These are phyloP conservation scores for Ceratopteris richardii DNA, from an alignment of 75 land plant species.

Conservation along the genomic window DNA sequence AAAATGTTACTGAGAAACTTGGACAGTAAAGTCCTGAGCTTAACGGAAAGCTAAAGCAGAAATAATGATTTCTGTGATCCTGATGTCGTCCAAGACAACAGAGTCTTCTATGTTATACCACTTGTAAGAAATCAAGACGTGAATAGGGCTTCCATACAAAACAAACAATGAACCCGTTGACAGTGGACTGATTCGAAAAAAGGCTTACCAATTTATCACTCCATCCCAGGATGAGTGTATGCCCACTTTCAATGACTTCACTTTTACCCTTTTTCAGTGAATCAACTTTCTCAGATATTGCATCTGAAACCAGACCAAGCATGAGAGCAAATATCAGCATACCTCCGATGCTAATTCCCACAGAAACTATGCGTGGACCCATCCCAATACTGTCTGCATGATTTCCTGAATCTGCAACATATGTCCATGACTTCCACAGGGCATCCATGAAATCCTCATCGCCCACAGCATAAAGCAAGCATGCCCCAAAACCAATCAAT, in stretches of 20 bases:
- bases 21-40: too few relatives aligned
- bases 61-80: too few relatives aligned
- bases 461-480: conserved; percentile 59
- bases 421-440: conserved; percentile 78
- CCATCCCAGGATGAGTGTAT: conserved; percentile 77
- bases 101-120: too few relatives aligned
- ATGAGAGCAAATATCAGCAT: conserved; percentile 86
- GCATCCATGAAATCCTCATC: conserved; percentile 47
- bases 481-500: conserved; percentile 62
- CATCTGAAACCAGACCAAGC: conserved; percentile 84
- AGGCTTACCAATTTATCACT: conserved; percentile 68
- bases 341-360: conserved; percentile 68
- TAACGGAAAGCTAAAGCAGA: too few relatives aligned
- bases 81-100: too few relatives aligned
- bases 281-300: conserved; percentile 85
- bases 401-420: conserved; percentile 79
- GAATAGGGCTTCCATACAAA: too few relatives aligned
- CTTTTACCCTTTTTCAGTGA: conserved; percentile 80
- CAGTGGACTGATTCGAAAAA: too few relatives aligned
- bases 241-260: conserved; percentile 75
- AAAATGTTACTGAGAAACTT: too few relatives aligned
- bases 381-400: conserved; percentile 61
- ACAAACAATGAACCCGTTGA: too few relatives aligned
- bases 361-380: conserved; percentile 65
- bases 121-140: too few relatives aligned